phyloP scores from a whole-genome alignment of 2,329 filamentous ascomycete species.

The Penicillium sp. region DNA sequence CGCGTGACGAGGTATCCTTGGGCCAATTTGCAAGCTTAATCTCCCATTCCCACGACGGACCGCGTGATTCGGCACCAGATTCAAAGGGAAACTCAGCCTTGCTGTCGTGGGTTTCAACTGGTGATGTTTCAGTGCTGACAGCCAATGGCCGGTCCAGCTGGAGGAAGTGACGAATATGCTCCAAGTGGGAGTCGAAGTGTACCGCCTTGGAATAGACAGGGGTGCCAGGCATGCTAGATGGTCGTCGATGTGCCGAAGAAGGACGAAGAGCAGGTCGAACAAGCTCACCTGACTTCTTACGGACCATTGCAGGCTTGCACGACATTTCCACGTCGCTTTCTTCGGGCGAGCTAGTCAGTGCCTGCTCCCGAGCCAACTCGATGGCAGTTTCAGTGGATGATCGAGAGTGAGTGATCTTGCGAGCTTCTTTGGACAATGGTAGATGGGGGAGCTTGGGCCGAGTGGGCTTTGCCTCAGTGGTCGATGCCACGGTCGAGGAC shows the following conservation, averaged over 20 bases:
- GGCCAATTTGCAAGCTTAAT: slow-evolving; percentile 84
- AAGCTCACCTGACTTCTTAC: slow-evolving; percentile 97
- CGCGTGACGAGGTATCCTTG: slow-evolving; percentile 60
- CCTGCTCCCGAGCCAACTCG: slow-evolving; percentile 42
- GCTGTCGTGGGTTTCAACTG: slow-evolving; percentile 81
- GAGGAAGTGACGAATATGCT: slow-evolving; percentile 93
- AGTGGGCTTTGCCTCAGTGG: not conserved
- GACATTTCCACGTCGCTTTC: slow-evolving; percentile 58
- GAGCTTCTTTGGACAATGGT: slow-evolving; percentile 54
- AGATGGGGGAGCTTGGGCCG: slow-evolving; percentile 24
- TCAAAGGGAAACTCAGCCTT: slow-evolving; percentile 86
- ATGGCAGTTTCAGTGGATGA: slow-evolving; percentile 59
- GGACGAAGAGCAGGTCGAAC: slow-evolving; percentile 87
- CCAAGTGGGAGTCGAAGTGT: slow-evolving; percentile 96
- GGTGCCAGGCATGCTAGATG: slow-evolving; percentile 95
- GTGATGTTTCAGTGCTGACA: slow-evolving; percentile 90
- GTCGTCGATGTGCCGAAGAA: slow-evolving; percentile 69
- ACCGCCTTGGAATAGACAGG: slow-evolving; percentile 94
- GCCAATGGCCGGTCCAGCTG: slow-evolving; percentile 93
- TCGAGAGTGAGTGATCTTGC: slow-evolving; percentile 61
- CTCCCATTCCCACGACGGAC: slow-evolving; percentile 75
- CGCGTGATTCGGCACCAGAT: slow-evolving; percentile 45
- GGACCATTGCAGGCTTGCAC: slow-evolving; percentile 83
- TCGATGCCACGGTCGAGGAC: slow-evolving; percentile 30
- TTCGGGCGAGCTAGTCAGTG: slow-evolving; percentile 43